phyloP scores from a whole-genome alignment of 495 filamentous ascomycete genomes.

The Lasiosphaeria ovina region DNA sequence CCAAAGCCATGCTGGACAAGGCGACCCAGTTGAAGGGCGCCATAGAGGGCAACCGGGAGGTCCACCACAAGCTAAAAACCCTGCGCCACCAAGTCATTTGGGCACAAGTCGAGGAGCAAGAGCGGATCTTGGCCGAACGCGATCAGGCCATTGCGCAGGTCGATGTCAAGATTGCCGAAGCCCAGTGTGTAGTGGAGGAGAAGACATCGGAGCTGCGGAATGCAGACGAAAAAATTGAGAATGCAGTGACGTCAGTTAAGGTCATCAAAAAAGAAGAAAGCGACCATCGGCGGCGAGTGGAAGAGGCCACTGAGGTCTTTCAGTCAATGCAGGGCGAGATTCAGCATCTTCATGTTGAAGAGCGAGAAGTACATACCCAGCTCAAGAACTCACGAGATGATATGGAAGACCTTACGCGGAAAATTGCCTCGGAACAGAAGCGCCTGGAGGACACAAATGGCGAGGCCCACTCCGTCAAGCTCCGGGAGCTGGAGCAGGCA shows the following conservation, averaged over 20 bases:
- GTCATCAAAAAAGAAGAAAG: slow-evolving; percentile 31
- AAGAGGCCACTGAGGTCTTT: slow-evolving; percentile 37
- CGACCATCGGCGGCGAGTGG: slow-evolving; percentile 38
- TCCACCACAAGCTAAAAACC: slow-evolving; percentile 51
- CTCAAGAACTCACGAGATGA: slow-evolving; percentile 36
- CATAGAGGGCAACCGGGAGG: slow-evolving; percentile 55
- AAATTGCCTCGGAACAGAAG: slow-evolving; percentile 42
- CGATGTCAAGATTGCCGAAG: slow-evolving; percentile 28
- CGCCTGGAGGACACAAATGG: slow-evolving; percentile 56
- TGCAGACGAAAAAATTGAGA: slow-evolving; percentile 30
- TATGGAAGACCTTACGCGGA: slow-evolving; percentile 34
- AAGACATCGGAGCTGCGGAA: slow-evolving; percentile 28
- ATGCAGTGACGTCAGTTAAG: slow-evolving; percentile 24
- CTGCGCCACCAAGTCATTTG: slow-evolving; percentile 65
- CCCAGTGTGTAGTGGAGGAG: slow-evolving; percentile 23
- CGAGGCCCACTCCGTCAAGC: slow-evolving; percentile 39
- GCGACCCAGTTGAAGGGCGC: slow-evolving; percentile 50
- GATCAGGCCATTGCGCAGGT: slow-evolving; percentile 34
- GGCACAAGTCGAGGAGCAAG: slow-evolving; percentile 59
- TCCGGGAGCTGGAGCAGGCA: slow-evolving; percentile 47
- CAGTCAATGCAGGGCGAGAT: slow-evolving; percentile 31
- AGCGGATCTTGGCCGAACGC: slow-evolving; percentile 30
- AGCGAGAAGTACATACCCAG: slow-evolving; percentile 45
- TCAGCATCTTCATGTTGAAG: slow-evolving; percentile 38
- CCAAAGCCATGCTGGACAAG: slow-evolving; percentile 39